Base-by-base conservation (phyloP, 2,329 filamentous ascomycete species). In the Cordyceps farinosa region DNA sequence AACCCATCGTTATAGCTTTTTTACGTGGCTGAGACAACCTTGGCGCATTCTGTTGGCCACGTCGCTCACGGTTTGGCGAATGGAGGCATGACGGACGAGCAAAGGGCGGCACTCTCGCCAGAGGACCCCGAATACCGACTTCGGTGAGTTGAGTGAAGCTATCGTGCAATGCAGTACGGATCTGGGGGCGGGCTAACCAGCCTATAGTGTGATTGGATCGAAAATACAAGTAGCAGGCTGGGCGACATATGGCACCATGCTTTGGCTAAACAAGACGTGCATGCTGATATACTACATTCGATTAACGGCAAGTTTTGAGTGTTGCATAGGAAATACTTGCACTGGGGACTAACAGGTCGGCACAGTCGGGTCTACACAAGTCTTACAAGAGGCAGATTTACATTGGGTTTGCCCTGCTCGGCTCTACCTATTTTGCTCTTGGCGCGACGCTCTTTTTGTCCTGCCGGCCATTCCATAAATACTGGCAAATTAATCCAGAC, bases 151-250 rank as follows among this genome's bases (percentile, higher is more conserved):
- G 51, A 17, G 67, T 66, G 27, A 11, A 13, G 8, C 5, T 22
- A 4, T 22, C 2, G n/a, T 17, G n/a, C 29, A 4, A 10, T 5
- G 13, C 7, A 10, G n/a, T 22, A 22, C 4, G 32, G 17, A 52
- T 30, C 8, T 10, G 9, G n/a, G 11, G 13, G 29, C 44, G n/a
- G 29, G 38, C 38, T 22, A 10, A 34, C 22, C 5, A 13, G 17
- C 45, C 76, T 22, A 48, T 73, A 68, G 82, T 17, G 76, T 83
- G 13, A 76, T 75, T 6, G 83, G 82, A 0, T 83, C 81, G 13
- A 84, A 84, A 69, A 79, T 80, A 0, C 82, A 85, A 62, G 70
- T 86, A 10, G 70, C 80, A 0, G 83, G 83, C 8, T 84, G 82
- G 80, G 75, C 77, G 5, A 70, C 80, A 27, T 85, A 85, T 61